Base-by-base conservation (phyloP, 176 grass and related monocot species). In the Secale cereale region DNA sequence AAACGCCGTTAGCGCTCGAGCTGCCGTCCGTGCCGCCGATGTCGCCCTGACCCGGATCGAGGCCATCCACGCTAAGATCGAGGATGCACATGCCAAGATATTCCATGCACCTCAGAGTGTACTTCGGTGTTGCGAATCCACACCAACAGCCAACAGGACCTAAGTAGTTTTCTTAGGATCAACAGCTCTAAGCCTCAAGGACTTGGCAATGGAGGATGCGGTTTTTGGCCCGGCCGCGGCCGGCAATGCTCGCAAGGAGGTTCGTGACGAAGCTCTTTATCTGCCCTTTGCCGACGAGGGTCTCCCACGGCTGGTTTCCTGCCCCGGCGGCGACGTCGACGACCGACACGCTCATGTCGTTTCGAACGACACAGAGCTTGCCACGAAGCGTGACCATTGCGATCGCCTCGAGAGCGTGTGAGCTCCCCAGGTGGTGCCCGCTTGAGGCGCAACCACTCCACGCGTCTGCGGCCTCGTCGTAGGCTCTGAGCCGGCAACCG, bases 171-270 rank as follows among this genome's bases (percentile, higher is more conserved):
- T n/a, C n/a, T n/a, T n/a, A n/a, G n/a, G n/a, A n/a, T n/a, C n/a
- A n/a, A n/a, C n/a, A n/a, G n/a, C n/a, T n/a, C 54, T 57, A 57
- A 22, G 79, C 90, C 86, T 91, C 90, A 60, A 97, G 92, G 69
- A 97, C 88, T 54, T 97, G 92, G 86, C 95, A 97, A 80, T 97
- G 92, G 56, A 97, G 64, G 32, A 94, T 85, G 65, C 29, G 82
- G 84, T 70, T 91, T 57, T 88, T 94, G 32, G 81, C 52, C 20
- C 82, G 86, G 61, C 63, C 35, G 29, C 90, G 88, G 45, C 90
- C 90, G 23, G 91, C 76, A 8, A 97, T 72, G 79, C 60, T 92
- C 23, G 85, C 83, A 52, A 86, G 33, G 37, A 97, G 78, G 41
- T 83, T 94, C 15, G 70, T 76, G 57, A 94, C 86, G 63, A 94